Base-by-base conservation (phyloP, 768 basidiomycete species). In the Trametes gibbosa region DNA sequence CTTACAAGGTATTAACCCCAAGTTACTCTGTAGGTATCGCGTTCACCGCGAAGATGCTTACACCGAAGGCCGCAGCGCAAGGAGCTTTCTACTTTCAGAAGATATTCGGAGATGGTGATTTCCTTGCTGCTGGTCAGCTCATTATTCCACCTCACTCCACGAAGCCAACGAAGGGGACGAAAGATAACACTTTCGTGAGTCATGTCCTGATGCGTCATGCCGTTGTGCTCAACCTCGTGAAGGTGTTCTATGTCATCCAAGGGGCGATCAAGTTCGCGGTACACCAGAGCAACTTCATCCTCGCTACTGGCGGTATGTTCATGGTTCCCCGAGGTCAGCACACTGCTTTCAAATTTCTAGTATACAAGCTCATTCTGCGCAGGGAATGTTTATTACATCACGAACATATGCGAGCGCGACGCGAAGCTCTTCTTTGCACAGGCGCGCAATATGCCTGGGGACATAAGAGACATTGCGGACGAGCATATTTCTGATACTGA, bases 361-460 rank as follows among this genome's bases (percentile, higher is more conserved):
- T 14, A 39, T 34, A 48, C 9, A 27, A 25, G 35, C 34, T 25
- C 19, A 39, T 62, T 34, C 50, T 43, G 27, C 53, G 47, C 64
- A 95, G 94, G 94, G 19, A 98, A 98, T 71, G 83, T 82, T 9
- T 98, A 98, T 70, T 84, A 84, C 58, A 92, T 98, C 67, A 84
- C 90, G 68, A 98, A 98, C 74, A 87, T 97, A 21, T 82, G 80
- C 19, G 81, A 87, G 48, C 84, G 90, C 35, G 86, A 89, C 49
- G 92, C 87, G 21, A 84, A 82, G 66, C 73, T 98, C 8, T 97
- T 96, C 77, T 98, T 98, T 75, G 87, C 93, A 0, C 96, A 98
- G 75, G 92, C 91, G 0, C 81, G 88, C 27, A 79, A 82, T 67
- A 65, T 82, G 32, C 67, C 74, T 0, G 62, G 69, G 24, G 55